Evolutionary conservation across 805 yeast species (phyloP).

Genomic region (Cyberlindnera mississippiensis): DNA sequence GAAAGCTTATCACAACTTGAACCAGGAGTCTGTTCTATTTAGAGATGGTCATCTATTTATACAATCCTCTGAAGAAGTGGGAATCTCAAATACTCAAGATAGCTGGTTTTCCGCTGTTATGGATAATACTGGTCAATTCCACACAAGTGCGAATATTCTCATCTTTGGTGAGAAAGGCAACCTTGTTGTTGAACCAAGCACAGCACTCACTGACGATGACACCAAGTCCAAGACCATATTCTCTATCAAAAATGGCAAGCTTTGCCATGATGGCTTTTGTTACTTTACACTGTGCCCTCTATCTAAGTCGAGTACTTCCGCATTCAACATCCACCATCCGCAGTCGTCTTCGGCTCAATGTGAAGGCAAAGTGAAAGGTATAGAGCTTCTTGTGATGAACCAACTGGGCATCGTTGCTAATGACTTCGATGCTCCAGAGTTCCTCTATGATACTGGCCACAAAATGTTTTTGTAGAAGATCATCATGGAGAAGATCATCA

Average conservation of each 20-base stretch:
- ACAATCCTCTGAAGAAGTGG: not conserved
- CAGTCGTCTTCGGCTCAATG: conserved; percentile 6
- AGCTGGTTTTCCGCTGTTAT: conserved; percentile 2
- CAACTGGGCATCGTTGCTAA: conserved; percentile 11
- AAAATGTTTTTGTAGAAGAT: conserved; percentile 8
- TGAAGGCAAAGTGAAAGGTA: conserved; percentile 3
- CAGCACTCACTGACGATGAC: not conserved
- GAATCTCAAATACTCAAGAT: not conserved
- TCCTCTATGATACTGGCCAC: conserved; percentile 15
- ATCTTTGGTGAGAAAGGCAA: not conserved
- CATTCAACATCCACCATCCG: conserved; percentile 11
- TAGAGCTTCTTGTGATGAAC: conserved; percentile 12
- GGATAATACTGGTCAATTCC: conserved; percentile 3
- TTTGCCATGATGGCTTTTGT: conserved; percentile 8
- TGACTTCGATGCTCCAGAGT: conserved; percentile 21
- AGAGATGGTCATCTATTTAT: conserved; percentile 1
- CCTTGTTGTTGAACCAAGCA: not conserved
- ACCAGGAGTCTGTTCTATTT: conserved; percentile 7
- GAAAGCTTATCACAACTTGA: conserved; percentile 9
- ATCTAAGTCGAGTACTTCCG: not conserved
- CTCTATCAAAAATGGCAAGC: conserved; percentile 20
- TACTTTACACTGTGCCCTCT: conserved; percentile 15
- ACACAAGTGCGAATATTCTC: not conserved
- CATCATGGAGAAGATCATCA: too few relatives aligned
- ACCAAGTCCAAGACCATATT: conserved; percentile 6